These are phyloP conservation scores for Cryptosporidium muris DNA, from an alignment of 169 alveolate genomes.

Conservation along the genomic window DNA sequence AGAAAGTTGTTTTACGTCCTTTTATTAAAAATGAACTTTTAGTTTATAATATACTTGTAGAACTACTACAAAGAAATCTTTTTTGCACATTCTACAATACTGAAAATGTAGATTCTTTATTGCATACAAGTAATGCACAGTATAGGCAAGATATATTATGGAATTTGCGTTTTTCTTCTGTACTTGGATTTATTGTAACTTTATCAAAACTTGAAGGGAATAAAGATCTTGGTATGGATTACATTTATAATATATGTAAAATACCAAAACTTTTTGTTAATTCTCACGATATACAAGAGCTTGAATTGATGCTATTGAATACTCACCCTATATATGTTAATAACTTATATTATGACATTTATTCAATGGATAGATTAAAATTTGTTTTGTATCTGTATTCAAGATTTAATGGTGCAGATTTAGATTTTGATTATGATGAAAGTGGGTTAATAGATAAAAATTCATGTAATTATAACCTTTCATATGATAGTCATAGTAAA, in stretches of 20 bases:
- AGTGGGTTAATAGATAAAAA: neutral
- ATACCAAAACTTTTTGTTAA: conserved; percentile 25
- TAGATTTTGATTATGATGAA: neutral
- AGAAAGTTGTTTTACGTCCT: conserved; percentile 21
- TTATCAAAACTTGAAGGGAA: conserved; percentile 44
- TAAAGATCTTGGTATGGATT: conserved; percentile 18
- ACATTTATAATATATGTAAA: conserved; percentile 13
- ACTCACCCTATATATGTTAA: conserved; percentile 36
- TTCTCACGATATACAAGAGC: conserved; percentile 2
- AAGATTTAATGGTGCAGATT: neutral
- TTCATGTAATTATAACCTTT: neutral
- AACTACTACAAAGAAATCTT: conserved; percentile 54
- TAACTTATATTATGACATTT: conserved; percentile 13
- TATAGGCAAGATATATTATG: conserved; percentile 62
- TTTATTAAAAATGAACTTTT: conserved; percentile 36
- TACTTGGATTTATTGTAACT: conserved; percentile 56
- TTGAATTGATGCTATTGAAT: conserved; percentile 25
- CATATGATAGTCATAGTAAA: too few relatives aligned
- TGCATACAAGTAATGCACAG: conserved; percentile 37
- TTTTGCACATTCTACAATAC: conserved; percentile 48
- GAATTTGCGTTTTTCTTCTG: conserved; percentile 61
- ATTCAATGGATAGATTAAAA: conserved; percentile 13
- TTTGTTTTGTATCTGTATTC: conserved; percentile 20
- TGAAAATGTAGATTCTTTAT: conserved; percentile 53
- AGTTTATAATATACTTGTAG: conserved; percentile 24